Percentiles rank a stretch among this genome's conserved stretches.
Conservation (phyloP, 768 basidiomycete genomes). For the Hypholoma sublateritium region DNA sequence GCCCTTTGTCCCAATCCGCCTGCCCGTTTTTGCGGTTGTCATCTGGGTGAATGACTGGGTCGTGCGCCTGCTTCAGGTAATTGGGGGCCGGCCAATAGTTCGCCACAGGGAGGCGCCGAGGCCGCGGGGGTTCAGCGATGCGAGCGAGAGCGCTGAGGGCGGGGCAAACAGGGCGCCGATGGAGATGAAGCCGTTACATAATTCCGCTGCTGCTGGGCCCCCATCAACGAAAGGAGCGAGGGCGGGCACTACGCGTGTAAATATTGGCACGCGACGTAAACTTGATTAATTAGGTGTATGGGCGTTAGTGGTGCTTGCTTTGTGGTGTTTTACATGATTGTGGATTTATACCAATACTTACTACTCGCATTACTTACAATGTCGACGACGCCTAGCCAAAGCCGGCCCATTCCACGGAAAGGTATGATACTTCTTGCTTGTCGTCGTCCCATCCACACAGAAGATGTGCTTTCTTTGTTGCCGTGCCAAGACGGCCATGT, state of each 20-base stretch:
- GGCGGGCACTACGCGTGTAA: conserved; percentile 28
- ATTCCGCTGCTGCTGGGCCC: background rate
- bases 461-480: conserved; percentile 94
- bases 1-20: conserved; percentile 75
- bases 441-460: conserved; percentile 86
- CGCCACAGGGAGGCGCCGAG: conserved; percentile 15
- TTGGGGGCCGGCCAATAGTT: conserved; percentile 33
- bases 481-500: conserved; percentile 92
- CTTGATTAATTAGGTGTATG: conserved; percentile 35
- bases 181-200: conserved; percentile 27
- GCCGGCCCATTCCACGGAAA: conserved; percentile 89
- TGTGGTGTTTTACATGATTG: background rate
- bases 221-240: conserved; percentile 11
- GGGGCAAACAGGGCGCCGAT: conserved; percentile 31
- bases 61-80: conserved; percentile 60
- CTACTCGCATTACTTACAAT: background rate
- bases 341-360: background rate
- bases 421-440: conserved; percentile 63
- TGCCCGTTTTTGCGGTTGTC: conserved; percentile 74
- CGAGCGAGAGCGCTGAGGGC: conserved; percentile 61
- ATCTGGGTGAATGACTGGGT: conserved; percentile 74
- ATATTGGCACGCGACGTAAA: conserved; percentile 43
- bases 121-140: conserved; percentile 42
- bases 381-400: conserved; percentile 55
- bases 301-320: background rate